Evolutionary conservation across 1,284 basidiomycete species (phyloP).

Genomic region (Cronartium ribicola): DNA sequence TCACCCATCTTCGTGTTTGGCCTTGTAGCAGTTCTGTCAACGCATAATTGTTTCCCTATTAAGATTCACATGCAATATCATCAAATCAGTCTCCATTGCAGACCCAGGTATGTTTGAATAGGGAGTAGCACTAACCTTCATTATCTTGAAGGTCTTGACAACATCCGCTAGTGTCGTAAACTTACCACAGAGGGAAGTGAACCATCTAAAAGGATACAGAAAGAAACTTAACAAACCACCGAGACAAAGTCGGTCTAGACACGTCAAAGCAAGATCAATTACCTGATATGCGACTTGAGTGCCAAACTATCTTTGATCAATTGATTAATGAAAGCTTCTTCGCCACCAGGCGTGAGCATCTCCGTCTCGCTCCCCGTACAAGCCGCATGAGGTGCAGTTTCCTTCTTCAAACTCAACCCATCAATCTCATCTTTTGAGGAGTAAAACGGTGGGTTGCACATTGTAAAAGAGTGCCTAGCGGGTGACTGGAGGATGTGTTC

Average conservation of each 20-base stretch:
- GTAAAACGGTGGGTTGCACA: slow-evolving; percentile 98
- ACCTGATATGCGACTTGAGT: slow-evolving; percentile 59
- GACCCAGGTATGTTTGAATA: not conserved
- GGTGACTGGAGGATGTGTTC: not conserved
- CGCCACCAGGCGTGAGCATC: slow-evolving; percentile 81
- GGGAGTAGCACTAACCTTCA: slow-evolving; percentile 55
- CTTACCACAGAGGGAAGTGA: slow-evolving; percentile 84
- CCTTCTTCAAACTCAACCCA: slow-evolving; percentile 63
- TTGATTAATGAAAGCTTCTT: slow-evolving; percentile 67
- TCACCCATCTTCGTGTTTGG: slow-evolving; percentile 77
- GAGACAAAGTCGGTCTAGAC: not conserved
- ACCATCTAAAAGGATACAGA: slow-evolving; percentile 66
- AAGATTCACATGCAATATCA: not conserved
- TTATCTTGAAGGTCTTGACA: slow-evolving; percentile 59
- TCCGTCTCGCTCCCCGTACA: slow-evolving; percentile 79
- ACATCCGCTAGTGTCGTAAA: slow-evolving; percentile 66
- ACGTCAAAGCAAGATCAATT: slow-evolving; percentile 43
- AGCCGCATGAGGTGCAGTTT: slow-evolving; percentile 63
- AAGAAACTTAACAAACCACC: not conserved
- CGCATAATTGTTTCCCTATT: slow-evolving; percentile 74
- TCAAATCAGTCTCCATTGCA: not conserved
- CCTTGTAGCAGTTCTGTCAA: slow-evolving; percentile 77
- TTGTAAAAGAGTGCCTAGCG: slow-evolving; percentile 63
- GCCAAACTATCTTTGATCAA: slow-evolving; percentile 72
- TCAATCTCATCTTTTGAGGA: slow-evolving; percentile 64